Evolutionary conservation across 1,139 yeast species (phyloP), one percentile per base, ranked within the genome.

Genomic region (Blastobotrys illinoisensis): DNA sequence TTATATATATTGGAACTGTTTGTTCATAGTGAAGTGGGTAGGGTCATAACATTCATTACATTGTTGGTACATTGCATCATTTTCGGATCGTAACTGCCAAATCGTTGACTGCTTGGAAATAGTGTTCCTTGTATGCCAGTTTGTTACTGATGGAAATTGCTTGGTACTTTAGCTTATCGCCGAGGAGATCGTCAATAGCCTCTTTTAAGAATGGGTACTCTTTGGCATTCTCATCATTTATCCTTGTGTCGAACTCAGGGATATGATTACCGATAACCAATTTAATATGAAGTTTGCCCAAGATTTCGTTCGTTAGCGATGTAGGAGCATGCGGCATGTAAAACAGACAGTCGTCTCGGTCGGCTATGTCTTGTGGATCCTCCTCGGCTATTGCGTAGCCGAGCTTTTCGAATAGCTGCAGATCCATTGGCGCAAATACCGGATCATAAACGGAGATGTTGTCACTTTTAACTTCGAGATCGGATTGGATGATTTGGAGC

Each of bases 311-410:
- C 1, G 87, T 81, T 11, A 87, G 69, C 5, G 72, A 74, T 46
- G 85, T 69, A 0, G 90, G 88, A 0, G 91, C 91, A 69, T 88
- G 96, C 0, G 95, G 95, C 54, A 87, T 74, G 63, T 81, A 87
- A 61, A 73, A 82, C 1, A 85, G 66, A 0, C 74, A 70, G 9
- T 28, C 18, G 26, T 20, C 13, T 5, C 32, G n/a, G 9, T 16
- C 19, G 16, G 16, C 7, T 1, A 7, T 14, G 2, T 32, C 44
- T 18, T 16, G 2, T 44, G 13, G 43, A 44, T 14, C 13, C 18
- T 61, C 58, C 36, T 62, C 68, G 24, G 51, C 64, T 28, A 67
- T 68, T 21, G 48, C 55, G 63, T 67, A 70, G 54, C 58, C 70
- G 60, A 44, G 74, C 60, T 50, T 49, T 1, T 53, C 50, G 40